phyloP scores from a whole-genome alignment of 257 asterid genomes.

The Ophiorrhiza pumila region DNA sequence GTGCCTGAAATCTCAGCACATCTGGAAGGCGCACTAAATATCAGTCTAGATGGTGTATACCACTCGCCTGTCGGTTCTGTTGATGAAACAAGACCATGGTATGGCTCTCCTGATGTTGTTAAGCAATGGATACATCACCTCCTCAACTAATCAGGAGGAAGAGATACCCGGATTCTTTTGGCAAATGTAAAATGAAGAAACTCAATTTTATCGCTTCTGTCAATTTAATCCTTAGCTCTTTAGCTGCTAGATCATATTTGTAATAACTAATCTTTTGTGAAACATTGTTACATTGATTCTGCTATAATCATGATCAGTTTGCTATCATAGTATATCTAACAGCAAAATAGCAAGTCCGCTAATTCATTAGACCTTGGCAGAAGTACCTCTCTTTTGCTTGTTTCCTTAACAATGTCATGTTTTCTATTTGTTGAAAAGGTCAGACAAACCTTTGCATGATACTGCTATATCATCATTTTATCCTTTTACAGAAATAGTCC shows the following conservation, averaged over 20 bases:
- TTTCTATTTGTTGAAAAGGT: too few relatives aligned
- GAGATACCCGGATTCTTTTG: not conserved
- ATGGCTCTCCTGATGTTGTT: slow-evolving; percentile 78
- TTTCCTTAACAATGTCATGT: too few relatives aligned
- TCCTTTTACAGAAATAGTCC: too few relatives aligned
- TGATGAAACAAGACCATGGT: slow-evolving; percentile 77
- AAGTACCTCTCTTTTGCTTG: too few relatives aligned
- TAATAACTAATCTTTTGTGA: not conserved
- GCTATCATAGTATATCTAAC: too few relatives aligned
- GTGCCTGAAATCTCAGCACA: slow-evolving; percentile 94
- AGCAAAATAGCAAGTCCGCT: too few relatives aligned
- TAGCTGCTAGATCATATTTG: not conserved
- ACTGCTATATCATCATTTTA: too few relatives aligned
- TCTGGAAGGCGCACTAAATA: slow-evolving; percentile 78
- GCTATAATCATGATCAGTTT: too few relatives aligned
- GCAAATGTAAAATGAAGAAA: slow-evolving; percentile 23
- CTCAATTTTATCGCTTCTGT: not conserved
- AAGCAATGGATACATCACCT: slow-evolving; percentile 85
- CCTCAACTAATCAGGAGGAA: slow-evolving; percentile 36
- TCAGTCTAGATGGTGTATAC: slow-evolving; percentile 71
- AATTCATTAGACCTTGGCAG: too few relatives aligned
- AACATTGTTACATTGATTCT: not conserved
- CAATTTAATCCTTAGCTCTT: not conserved
- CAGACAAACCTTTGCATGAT: too few relatives aligned
- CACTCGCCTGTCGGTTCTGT: slow-evolving; percentile 89